These are phyloP conservation scores for Paramecium sonneborni DNA, from an alignment of 73 alveolate species.

Conservation along the genomic window DNA sequence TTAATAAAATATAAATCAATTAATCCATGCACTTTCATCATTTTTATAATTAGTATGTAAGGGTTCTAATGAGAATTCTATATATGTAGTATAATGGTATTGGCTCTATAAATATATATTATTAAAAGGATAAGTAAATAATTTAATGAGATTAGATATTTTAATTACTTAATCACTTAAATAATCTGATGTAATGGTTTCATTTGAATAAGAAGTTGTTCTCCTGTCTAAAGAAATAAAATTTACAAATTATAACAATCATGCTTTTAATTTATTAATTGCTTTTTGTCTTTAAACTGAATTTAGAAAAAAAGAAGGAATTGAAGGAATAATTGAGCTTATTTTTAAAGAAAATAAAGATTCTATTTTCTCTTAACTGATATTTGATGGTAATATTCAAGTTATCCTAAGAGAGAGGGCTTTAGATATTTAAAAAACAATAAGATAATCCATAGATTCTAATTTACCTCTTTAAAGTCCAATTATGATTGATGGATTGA, in stretches of 20 bases:
- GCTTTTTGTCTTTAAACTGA: constrained; percentile 33
- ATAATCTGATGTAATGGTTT: background rate
- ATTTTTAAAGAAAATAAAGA: constrained; percentile 8
- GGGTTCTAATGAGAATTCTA: constrained; percentile 1
- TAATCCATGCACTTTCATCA: constrained; percentile 2
- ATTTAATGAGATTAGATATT: constrained; percentile 35
- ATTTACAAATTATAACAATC: constrained; percentile 3
- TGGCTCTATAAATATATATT: constrained; percentile 9
- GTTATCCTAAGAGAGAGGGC: background rate
- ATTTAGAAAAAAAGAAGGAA: constrained; percentile 40
- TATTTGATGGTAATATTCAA: background rate
- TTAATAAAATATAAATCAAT: background rate
- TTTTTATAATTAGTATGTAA: constrained; percentile 39
- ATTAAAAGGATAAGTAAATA: background rate
- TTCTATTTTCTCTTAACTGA: background rate
- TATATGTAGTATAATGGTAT: constrained; percentile 41
- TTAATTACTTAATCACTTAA: background rate
- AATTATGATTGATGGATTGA: background rate
- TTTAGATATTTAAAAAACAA: background rate
- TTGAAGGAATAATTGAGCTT: background rate
- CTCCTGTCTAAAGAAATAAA: background rate
- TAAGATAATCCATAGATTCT: background rate
- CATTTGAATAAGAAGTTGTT: constrained; percentile 21
- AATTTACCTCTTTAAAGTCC: background rate
- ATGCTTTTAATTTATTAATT: constrained; percentile 42